phyloP scores from a whole-genome alignment of 2,329 filamentous ascomycete species.

The Trichoderma semiorbis region DNA sequence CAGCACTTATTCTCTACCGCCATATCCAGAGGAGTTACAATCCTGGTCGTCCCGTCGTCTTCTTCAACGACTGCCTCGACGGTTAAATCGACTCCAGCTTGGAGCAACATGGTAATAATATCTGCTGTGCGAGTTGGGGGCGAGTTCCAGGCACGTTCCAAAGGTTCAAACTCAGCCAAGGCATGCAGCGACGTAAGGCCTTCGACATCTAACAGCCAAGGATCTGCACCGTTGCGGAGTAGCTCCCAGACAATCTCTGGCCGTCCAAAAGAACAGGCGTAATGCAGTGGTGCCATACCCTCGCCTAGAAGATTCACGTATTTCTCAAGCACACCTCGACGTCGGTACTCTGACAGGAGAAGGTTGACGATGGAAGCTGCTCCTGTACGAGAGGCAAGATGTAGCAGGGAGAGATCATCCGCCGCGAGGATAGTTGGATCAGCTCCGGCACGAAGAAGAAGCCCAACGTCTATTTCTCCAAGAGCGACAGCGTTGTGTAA shows the following conservation, averaged over 20 bases:
- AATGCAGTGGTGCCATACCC: not conserved
- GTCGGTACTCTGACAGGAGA: not conserved
- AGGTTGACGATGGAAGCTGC: not conserved
- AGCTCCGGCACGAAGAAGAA: not conserved
- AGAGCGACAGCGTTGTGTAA: not conserved
- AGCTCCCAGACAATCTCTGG: conserved; percentile 1
- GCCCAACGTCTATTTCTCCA: not conserved
- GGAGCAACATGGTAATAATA: not conserved
- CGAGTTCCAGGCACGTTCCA: not conserved
- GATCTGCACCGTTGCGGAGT: not conserved
- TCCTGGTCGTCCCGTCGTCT: not conserved
- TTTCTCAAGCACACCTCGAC: not conserved
- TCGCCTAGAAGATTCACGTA: not conserved
- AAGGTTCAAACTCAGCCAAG: not conserved
- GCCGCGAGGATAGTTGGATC: not conserved
- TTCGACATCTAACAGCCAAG: not conserved
- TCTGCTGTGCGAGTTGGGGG: not conserved
- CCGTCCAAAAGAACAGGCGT: not conserved
- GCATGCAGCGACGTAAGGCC: not conserved
- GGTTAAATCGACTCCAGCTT: not conserved
- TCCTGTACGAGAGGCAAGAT: not conserved
- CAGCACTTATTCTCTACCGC: not conserved
- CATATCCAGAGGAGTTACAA: not conserved
- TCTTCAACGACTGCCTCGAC: not conserved
- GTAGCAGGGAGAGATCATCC: not conserved